Evolutionary conservation across 176 grass and related monocot genomes (phyloP).

Genomic region (Hyparrhenia diplandra): DNA sequence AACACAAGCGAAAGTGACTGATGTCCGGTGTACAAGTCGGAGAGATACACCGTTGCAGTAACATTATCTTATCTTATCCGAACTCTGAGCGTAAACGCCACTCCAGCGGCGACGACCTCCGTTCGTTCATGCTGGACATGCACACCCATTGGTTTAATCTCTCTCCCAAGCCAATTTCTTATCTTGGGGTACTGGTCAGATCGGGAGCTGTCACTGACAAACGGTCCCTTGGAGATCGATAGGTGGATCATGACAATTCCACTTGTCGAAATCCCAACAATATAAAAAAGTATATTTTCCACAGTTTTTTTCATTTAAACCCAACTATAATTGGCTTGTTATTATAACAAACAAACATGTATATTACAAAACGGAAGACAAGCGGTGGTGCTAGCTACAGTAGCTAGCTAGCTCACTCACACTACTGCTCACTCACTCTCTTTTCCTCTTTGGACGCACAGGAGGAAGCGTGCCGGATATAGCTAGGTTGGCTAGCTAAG

Average conservation of each 20-base stretch:
- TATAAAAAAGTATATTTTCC: no score
- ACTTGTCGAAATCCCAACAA: neutral
- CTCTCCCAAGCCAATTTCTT: neutral
- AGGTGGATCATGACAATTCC: neutral
- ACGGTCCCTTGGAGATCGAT: neutral
- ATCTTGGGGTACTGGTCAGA: neutral
- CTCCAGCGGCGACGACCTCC: neutral
- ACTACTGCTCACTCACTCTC: neutral
- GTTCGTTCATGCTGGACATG: no score
- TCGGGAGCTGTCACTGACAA: neutral
- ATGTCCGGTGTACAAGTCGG: no score
- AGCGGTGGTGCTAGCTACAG: neutral
- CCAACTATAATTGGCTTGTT: neutral
- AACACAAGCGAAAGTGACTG: conserved; percentile 22
- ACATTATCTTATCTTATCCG: conserved; percentile 17
- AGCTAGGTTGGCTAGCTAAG: conserved; percentile 1
- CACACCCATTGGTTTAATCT: neutral
- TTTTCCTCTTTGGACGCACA: neutral
- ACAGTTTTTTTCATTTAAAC: neutral
- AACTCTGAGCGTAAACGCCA: neutral
- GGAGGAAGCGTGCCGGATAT: neutral
- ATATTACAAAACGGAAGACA: no score
- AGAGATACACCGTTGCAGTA: no score
- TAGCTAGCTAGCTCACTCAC: neutral
- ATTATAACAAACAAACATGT: no score